phyloP scores from a whole-genome alignment of 768 basidiomycete species.

The Amanita polypyramis region DNA sequence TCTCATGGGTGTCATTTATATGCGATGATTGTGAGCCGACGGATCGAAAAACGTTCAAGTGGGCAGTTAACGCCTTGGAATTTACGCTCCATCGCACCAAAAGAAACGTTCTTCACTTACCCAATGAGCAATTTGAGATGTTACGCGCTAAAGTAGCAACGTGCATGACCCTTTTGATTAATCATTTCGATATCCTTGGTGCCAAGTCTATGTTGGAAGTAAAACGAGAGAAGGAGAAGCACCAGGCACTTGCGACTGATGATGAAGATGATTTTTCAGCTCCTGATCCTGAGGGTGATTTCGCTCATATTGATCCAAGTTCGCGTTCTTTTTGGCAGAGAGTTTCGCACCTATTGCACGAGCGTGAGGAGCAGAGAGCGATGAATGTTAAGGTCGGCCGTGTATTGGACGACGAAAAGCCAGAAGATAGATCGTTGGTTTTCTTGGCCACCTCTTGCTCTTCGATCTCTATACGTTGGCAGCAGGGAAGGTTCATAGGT shows the following conservation, averaged over 20 bases:
- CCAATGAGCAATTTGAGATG: slow-evolving; percentile 82
- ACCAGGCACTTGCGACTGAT: slow-evolving; percentile 44
- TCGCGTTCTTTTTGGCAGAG: slow-evolving; percentile 74
- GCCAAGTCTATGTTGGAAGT: slow-evolving; percentile 85
- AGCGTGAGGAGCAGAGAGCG: slow-evolving; percentile 57
- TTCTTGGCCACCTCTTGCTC: slow-evolving; percentile 94
- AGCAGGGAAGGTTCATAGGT: slow-evolving; percentile 96
- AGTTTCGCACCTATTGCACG: slow-evolving; percentile 42
- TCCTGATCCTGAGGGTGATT: slow-evolving; percentile 23
- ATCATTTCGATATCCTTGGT: slow-evolving; percentile 96
- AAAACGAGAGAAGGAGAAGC: slow-evolving; percentile 79
- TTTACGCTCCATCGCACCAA: slow-evolving; percentile 84
- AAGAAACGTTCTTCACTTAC: slow-evolving; percentile 83
- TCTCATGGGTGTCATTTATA: slow-evolving; percentile 97
- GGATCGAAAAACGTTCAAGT: slow-evolving; percentile 92
- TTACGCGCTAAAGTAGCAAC: slow-evolving; percentile 86
- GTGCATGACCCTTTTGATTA: slow-evolving; percentile 94
- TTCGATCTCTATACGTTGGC: slow-evolving; percentile 95
- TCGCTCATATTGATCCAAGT: slow-evolving; percentile 48
- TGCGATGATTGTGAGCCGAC: slow-evolving; percentile 96
- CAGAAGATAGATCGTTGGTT: slow-evolving; percentile 87
- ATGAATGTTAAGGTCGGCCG: slow-evolving; percentile 73
- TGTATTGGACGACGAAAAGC: slow-evolving; percentile 87
- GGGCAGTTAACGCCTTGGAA: slow-evolving; percentile 95
- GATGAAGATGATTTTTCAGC: slow-evolving; percentile 42